Evolutionary conservation across 352 stramenopile species (phyloP), one percentile per base, ranked within the genome.

Genomic region (Globisporangium middletonii): DNA sequence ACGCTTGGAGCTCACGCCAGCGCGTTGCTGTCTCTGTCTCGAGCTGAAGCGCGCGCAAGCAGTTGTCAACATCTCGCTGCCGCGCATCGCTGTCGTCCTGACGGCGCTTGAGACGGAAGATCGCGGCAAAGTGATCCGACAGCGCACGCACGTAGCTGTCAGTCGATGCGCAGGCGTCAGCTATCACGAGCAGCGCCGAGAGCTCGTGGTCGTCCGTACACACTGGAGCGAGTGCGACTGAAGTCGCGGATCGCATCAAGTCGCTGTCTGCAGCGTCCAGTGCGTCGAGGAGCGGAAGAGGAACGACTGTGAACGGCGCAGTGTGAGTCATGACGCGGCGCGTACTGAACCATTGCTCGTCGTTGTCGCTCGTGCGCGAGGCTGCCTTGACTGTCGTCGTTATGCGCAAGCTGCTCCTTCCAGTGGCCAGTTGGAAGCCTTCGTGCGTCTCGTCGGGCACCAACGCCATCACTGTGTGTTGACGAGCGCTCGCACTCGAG

Each of bases 301-400:
- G 59, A 15, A 65, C 26, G 6, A 8, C 27, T 16, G 28, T 11
- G n/a, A 65, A 65, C 15, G 59, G 59, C 16, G 47, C 8, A 4
- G 0, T 23, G 47, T 60, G 47, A 3, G 37, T 27, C 4, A 37
- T 9, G 27, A 57, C 50, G 15, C 47, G 30, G 11, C 13, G 19
- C 19, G 48, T 23, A 15, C 48, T 57, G 43, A 57, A 61, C 35
- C 59, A 61, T 5, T 13, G 6, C 0, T 26, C 37, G 5, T 49
- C 33, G 38, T 27, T 37, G 5, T 18, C 23, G 6, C 27, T 6
- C 11, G 3, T n/a, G 2, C 33, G 5, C 33, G 9, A 13, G 33
- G n/a, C 13, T 45, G 41, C 11, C 15, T 45, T 4, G 12, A 4
- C 37, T 37, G 12, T 18, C 19, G 57, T 43, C 16, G 19, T 35